Evolutionary conservation across 148 eudicot genomes (phyloP).

Genomic region (Rhododendron kiyosumense): DNA sequence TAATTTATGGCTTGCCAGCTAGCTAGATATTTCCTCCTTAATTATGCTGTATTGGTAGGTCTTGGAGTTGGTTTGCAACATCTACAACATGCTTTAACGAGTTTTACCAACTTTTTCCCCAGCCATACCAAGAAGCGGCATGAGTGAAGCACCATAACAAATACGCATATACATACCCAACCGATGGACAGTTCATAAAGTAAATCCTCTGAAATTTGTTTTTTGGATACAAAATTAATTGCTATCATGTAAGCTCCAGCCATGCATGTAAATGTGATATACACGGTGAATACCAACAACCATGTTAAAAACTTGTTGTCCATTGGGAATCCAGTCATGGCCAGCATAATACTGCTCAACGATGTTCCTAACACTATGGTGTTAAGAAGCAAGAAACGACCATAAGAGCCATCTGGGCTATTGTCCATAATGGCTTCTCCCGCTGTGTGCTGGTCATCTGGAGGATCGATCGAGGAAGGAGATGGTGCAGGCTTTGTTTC

Average conservation of each 20-base stretch:
- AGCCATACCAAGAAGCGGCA: neutral
- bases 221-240: neutral
- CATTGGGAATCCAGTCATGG: neutral
- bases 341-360: neutral
- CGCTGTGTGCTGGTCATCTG: too few species aligned
- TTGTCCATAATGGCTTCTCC: neutral
- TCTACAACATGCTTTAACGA: too few species aligned
- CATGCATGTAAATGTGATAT: neutral
- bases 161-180: neutral
- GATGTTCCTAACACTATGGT: neutral
- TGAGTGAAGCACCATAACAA: neutral
- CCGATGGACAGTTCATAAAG: neutral
- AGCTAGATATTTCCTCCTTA: too few species aligned
- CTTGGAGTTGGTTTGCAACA: too few species aligned
- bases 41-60: too few species aligned
- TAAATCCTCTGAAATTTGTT: neutral
- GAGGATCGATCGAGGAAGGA: too few species aligned
- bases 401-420: too few species aligned
- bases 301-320: neutral
- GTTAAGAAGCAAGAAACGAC: neutral
- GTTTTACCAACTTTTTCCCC: neutral
- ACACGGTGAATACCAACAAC: neutral
- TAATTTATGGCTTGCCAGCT: too few species aligned
- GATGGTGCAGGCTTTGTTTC: neutral
- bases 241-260: accelerated